phyloP scores from a whole-genome alignment of 78 protist genomes.

The Reticulomyxa filosa region DNA sequence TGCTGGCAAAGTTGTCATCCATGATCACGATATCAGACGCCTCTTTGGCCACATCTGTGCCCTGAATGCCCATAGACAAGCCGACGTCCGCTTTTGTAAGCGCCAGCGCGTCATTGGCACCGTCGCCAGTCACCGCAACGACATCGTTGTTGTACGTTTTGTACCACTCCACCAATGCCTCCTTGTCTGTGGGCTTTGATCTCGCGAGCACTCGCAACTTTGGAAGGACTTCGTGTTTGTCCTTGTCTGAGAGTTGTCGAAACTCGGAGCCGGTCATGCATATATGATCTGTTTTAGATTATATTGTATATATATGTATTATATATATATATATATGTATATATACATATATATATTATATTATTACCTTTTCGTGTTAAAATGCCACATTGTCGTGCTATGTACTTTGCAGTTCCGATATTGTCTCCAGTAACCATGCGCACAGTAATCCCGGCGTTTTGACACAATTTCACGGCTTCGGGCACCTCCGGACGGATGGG shows the following conservation, averaged over 20 bases:
- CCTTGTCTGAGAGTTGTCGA: no score
- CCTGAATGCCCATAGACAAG: conserved; percentile 37
- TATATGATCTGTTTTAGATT: no score
- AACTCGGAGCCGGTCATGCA: no score
- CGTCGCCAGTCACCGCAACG: conserved; percentile 67
- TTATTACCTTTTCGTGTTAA: no score
- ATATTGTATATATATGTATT: no score
- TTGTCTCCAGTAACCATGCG: conserved; percentile 95
- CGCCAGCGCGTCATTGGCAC: conserved; percentile 92
- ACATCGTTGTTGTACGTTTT: background rate
- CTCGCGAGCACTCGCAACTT: conserved; percentile 11
- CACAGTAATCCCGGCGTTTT: conserved; percentile 49
- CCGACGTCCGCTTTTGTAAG: conserved; percentile 68
- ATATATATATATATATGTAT: no score
- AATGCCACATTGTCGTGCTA: conserved; percentile 51
- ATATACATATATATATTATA: no score
- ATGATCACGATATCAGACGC: conserved; percentile 25
- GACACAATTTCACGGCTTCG: conserved; percentile 44
- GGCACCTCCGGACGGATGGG: conserved; percentile 79
- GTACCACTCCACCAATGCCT: conserved; percentile 5
- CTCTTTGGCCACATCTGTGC: conserved; percentile 32
- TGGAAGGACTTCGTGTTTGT: background rate
- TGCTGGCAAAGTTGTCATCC: conserved; percentile 80
- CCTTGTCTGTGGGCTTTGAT: conserved; percentile 9
- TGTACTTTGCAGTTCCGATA: conserved; percentile 73